Evolutionary conservation across 106 monocot species (phyloP), one percentile per base, ranked within the genome.

Genomic region (Acorus gramineus): DNA sequence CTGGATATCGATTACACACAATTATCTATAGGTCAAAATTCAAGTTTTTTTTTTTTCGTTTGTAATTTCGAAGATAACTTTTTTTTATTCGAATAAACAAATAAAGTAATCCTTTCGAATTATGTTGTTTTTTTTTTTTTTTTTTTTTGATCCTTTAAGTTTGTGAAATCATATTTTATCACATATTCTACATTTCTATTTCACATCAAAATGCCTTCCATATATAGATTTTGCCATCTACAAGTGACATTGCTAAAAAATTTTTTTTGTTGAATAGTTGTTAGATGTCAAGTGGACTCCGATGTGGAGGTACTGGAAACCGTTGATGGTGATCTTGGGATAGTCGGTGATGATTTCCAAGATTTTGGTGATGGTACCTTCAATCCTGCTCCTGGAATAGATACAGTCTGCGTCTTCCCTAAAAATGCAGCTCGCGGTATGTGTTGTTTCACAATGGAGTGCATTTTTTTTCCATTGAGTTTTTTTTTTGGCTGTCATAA

Each of bases 391-490:
- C 77, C 84, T 74, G 91, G 91, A 60, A 79, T 99, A 14, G 77
- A 86, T 51, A 89, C 98, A 44, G 52, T 86, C 47, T 86, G 63
- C 68, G 76, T 99, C n/a, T 99, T 99, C 28, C 98, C 98, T 14
- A 89, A 92, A 59, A 99, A 99, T 66, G 7, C 89, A 51, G 75
- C 71, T 44, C 77, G 78, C 77, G 61, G 98, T 99, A 73, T 70
- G 83, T 62, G 44, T 44, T 13, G 3, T 46, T 14, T 55, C 7
- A 11, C 2, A 11, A 57, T 2, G 56, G n/a, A 49, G 7, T 50
- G 14, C 11, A 51, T 50, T n/a, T 57, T 48, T 69, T 49, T 11
- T 67, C 44, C 4, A 52, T 57, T 66, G n/a, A 8, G 47, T 47
- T 42, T 48, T 46, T 12, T 50, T 5, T 61, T 50, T 68, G 3